Evolutionary conservation across 164 flowering plant genomes (phyloP).

Genomic region (Liquidambar formosana): DNA sequence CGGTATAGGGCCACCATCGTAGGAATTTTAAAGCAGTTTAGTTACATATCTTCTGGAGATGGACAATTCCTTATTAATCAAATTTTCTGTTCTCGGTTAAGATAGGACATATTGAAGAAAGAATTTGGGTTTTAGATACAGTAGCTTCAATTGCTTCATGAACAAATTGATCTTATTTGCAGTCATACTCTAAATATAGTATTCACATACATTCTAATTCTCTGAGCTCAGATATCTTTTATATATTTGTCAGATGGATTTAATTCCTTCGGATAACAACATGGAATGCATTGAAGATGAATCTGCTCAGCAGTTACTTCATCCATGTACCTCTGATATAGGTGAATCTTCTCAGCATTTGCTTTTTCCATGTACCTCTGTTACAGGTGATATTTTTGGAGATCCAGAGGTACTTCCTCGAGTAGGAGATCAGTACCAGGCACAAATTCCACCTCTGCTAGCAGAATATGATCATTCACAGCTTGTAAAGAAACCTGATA

Average conservation of each 20-base stretch:
- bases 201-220: neutral
- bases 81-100: no score
- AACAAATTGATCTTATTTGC: neutral
- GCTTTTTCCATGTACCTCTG: neutral
- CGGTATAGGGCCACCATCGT: neutral
- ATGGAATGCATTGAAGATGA: neutral
- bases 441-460: slow-evolving; percentile 17
- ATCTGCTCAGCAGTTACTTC: neutral
- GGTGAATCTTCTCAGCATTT: neutral
- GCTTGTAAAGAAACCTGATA: neutral
- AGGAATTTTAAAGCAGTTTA: neutral
- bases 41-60: neutral
- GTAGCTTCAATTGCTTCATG: neutral
- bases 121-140: neutral
- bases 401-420: slow-evolving; percentile 16
- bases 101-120: no score
- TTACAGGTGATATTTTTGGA: slow-evolving; percentile 4
- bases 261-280: neutral
- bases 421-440: slow-evolving; percentile 24
- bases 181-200: neutral
- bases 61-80: neutral
- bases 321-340: neutral
- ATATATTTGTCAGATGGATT: slow-evolving; percentile 3
- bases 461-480: neutral
- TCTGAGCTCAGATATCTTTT: neutral